Percentiles rank a stretch among this genome's conserved stretches.
Evolutionary conservation across 441 rosid genomes (phyloP).

Genomic region (Mallotus repandus): DNA sequence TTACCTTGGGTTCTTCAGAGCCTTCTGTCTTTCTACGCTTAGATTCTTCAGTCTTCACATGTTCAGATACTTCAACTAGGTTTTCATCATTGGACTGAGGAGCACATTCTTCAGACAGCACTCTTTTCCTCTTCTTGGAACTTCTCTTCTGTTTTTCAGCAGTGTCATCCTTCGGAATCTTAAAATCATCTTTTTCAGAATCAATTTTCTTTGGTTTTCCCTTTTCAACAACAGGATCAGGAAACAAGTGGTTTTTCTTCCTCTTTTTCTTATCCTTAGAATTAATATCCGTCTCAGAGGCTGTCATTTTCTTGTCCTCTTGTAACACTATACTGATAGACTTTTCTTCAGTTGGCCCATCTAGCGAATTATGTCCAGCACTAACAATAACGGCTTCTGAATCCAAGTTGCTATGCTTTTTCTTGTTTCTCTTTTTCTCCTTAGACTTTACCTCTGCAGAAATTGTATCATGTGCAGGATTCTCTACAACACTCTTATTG

Average conservation of each 20-base stretch:
- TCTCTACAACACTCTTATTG: slow-evolving; percentile 24
- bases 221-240: slow-evolving; percentile 22
- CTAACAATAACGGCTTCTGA: slow-evolving; percentile 22
- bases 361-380: slow-evolving; percentile 3
- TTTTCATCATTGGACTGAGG: slow-evolving; percentile 27
- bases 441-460: slow-evolving; percentile 26
- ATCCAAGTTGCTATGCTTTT: not conserved
- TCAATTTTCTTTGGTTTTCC: slow-evolving; percentile 20
- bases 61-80: slow-evolving; percentile 53
- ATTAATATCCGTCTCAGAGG: slow-evolving; percentile 18
- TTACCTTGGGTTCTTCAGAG: slow-evolving; percentile 30
- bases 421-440: slow-evolving; percentile 34
- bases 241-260: slow-evolving; percentile 34
- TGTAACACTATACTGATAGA: slow-evolving; percentile 1
- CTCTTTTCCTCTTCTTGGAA: slow-evolving; percentile 82
- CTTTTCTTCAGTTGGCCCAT: slow-evolving; percentile 3
- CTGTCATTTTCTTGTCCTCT: slow-evolving; percentile 19
- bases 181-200: slow-evolving; percentile 23
- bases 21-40: slow-evolving; percentile 53
- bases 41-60: slow-evolving; percentile 56
- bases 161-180: slow-evolving; percentile 22
- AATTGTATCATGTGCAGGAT: not conserved
- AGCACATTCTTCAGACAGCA: slow-evolving; percentile 47
- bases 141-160: slow-evolving; percentile 30
- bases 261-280: slow-evolving; percentile 41